phyloP scores from a whole-genome alignment of 371 early-diverging fungal genomes.

The Mortierella sp. region DNA sequence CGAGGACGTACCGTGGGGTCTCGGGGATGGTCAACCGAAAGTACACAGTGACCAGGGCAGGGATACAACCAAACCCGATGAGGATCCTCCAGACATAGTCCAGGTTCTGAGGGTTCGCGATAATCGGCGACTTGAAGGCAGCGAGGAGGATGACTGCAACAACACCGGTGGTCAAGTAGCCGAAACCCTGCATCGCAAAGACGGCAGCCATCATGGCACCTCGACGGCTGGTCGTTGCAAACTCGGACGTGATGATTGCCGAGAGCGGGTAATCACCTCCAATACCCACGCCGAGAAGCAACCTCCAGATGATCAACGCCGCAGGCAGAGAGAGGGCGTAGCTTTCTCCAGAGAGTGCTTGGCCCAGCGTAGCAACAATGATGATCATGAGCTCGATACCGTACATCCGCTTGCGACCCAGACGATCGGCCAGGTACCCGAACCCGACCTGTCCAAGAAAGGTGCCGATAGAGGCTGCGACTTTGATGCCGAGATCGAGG shows the following conservation, averaged over 20 bases:
- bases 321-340: constrained; percentile 69
- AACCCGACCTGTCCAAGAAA: constrained; percentile 89
- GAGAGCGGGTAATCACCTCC: constrained; percentile 91
- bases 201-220: constrained; percentile 85
- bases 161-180: constrained; percentile 84
- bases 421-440: constrained; percentile 86
- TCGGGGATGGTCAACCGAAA: constrained; percentile 93
- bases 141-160: constrained; percentile 78
- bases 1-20: constrained; percentile 88
- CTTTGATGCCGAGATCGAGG: constrained; percentile 84
- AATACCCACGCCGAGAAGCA: constrained; percentile 87
- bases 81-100: constrained; percentile 92
- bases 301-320: constrained; percentile 85
- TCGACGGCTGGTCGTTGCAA: constrained; percentile 78
- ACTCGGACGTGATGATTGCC: constrained; percentile 92
- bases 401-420: constrained; percentile 88
- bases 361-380: constrained; percentile 83
- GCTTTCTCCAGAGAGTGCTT: constrained; percentile 82
- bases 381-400: constrained; percentile 90
- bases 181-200: constrained; percentile 95
- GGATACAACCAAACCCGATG: constrained; percentile 85
- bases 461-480: constrained; percentile 85
- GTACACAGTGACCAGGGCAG: constrained; percentile 85
- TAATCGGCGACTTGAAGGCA: constrained; percentile 75
- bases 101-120: constrained; percentile 61